Evolutionary conservation across 2,329 filamentous ascomycete genomes (phyloP).

Genomic region (Calonectria montana): DNA sequence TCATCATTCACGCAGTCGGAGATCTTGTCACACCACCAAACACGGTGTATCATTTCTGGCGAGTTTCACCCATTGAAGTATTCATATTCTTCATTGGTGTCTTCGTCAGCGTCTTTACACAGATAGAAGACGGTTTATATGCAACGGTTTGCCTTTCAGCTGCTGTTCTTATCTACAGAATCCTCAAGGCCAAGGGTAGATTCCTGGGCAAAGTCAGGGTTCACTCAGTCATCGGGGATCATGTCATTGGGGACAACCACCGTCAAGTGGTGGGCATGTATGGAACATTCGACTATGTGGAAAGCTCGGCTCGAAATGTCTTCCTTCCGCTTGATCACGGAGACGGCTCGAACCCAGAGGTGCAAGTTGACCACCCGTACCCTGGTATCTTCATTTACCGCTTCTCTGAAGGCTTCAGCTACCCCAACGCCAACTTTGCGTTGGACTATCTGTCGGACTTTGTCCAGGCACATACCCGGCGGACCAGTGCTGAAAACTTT

Average conservation of each 20-base stretch:
- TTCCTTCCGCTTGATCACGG: constrained; percentile 88
- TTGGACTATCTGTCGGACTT: constrained; percentile 80
- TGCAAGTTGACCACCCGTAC: constrained; percentile 83
- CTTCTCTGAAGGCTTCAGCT: constrained; percentile 95
- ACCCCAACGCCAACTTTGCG: constrained; percentile 91
- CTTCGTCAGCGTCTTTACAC: constrained; percentile 86
- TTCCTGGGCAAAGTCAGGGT: constrained; percentile 79
- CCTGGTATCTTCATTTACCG: constrained; percentile 97
- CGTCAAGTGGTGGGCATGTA: constrained; percentile 62
- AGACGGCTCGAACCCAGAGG: constrained; percentile 90
- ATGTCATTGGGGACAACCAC: constrained; percentile 73
- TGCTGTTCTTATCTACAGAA: constrained; percentile 83
- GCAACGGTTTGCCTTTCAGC: constrained; percentile 82
- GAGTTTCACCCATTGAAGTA: constrained; percentile 89
- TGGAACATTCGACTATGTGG: constrained; percentile 62
- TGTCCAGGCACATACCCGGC: constrained; percentile 78
- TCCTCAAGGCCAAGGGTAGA: constrained; percentile 83
- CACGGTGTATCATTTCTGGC: constrained; percentile 95
- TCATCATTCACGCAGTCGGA: constrained; percentile 96
- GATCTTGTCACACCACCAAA: constrained; percentile 93
- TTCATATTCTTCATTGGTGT: constrained; percentile 95
- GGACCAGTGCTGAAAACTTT: constrained; percentile 78
- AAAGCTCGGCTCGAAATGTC: constrained; percentile 74
- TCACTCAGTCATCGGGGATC: constrained; percentile 84
- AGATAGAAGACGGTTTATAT: constrained; percentile 94